Percentiles rank a stretch among this genome's conserved stretches.
phyloP scores from a whole-genome alignment of 768 basidiomycete genomes.

The Dioszegia hungarica region DNA sequence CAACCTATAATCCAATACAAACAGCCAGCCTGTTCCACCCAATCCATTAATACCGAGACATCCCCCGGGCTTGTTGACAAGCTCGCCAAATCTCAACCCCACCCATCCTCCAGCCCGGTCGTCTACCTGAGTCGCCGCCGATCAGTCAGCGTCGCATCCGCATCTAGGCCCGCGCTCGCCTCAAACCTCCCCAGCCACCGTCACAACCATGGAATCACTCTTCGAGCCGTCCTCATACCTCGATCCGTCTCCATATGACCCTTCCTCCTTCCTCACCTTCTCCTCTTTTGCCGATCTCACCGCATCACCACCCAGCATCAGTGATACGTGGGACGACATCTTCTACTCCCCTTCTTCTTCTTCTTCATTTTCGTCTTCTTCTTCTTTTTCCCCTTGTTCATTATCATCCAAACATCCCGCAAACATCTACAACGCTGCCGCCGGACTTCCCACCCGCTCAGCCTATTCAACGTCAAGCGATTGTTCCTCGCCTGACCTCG shows the following conservation, averaged over 20 bases:
- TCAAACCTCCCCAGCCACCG: not conserved
- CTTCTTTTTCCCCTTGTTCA: conserved; percentile 10
- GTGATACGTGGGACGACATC: conserved; percentile 3
- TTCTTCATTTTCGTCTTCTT: conserved; percentile 32
- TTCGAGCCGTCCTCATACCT: conserved; percentile 35
- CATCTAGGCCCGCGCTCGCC: not conserved
- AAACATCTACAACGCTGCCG: not conserved
- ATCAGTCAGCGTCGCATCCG: not conserved
- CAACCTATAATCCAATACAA: conserved; percentile 1
- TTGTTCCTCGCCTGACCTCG: conserved; percentile 15
- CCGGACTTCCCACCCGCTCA: not conserved
- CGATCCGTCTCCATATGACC: conserved; percentile 22
- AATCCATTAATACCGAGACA: not conserved
- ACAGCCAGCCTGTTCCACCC: conserved; percentile 4
- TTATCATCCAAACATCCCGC: conserved; percentile 6
- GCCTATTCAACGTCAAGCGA: conserved; percentile 3
- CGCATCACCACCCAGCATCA: conserved; percentile 4
- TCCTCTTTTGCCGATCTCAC: conserved; percentile 34
- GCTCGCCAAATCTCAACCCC: not conserved
- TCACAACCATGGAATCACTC: conserved; percentile 29
- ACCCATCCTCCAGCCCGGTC: not conserved
- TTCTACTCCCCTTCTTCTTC: conserved; percentile 30
- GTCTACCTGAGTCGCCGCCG: not conserved
- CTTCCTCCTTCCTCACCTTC: conserved; percentile 37
- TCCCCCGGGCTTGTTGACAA: conserved; percentile 8